Conservation (phyloP, 306 rosid species). For the Fagus crenata region DNA sequence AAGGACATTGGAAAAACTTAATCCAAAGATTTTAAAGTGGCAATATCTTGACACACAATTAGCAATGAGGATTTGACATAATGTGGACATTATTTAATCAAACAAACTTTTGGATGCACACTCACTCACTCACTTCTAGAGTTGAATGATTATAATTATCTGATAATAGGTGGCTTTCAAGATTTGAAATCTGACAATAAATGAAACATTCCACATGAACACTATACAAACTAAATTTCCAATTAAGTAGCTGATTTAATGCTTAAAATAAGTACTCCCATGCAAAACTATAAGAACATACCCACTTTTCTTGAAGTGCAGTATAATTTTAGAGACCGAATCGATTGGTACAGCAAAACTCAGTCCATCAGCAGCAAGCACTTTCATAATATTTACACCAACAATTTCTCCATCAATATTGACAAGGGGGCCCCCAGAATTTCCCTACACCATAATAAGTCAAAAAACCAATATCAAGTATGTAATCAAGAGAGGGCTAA, state of each 20-base stretch:
- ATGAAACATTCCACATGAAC: not conserved
- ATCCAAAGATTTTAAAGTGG: not conserved
- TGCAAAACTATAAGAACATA: constrained; percentile 26
- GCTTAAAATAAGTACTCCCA: not conserved
- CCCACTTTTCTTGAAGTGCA: constrained; percentile 85
- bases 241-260: not conserved
- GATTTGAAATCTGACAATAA: not conserved
- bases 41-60: not conserved
- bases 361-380: constrained; percentile 75
- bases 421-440: constrained; percentile 92
- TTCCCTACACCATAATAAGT: constrained; percentile 56
- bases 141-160: too few relatives aligned
- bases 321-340: constrained; percentile 62
- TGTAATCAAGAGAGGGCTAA: not conserved
- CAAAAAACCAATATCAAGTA: constrained; percentile 6
- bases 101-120: not conserved
- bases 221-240: not conserved
- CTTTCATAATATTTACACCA: constrained; percentile 82
- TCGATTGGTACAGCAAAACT: constrained; percentile 88
- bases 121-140: too few relatives aligned
- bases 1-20: not conserved
- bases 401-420: constrained; percentile 89
- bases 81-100: not conserved
- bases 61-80: not conserved
- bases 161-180: not conserved